A percentile compares a stretch with the other conserved stretches of the same genome.
phyloP scores from a whole-genome alignment of 148 eudicot genomes.

The Camellia japonica region DNA sequence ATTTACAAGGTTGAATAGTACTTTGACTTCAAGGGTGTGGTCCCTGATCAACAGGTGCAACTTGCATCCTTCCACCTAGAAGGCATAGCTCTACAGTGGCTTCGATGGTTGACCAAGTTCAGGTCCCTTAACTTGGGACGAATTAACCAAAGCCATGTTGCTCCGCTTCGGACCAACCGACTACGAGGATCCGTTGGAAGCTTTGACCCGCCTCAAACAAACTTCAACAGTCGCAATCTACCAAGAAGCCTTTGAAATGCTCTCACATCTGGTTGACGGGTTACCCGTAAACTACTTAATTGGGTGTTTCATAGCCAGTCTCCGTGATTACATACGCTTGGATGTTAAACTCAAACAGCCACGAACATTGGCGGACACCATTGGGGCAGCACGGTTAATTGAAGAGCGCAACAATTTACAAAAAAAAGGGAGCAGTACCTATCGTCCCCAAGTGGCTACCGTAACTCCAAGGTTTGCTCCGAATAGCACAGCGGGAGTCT shows the following conservation, averaged over 20 bases:
- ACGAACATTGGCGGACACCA: background rate
- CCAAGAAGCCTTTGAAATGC: slow-evolving; percentile 10
- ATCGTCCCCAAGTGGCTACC: no score
- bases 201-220: slow-evolving; percentile 3
- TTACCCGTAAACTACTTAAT: background rate
- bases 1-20: slow-evolving; percentile 3
- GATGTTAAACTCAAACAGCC: slow-evolving; percentile 21
- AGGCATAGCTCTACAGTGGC: slow-evolving; percentile 20
- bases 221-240: background rate
- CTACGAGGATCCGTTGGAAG: slow-evolving; percentile 9
- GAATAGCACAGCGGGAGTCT: background rate
- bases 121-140: slow-evolving; percentile 7
- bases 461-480: no score
- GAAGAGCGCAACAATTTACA: slow-evolving; percentile 5
- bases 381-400: background rate
- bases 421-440: no score
- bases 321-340: slow-evolving; percentile 1
- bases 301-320: background rate
- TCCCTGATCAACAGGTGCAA: background rate
- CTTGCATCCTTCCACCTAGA: slow-evolving; percentile 18
- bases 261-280: slow-evolving; percentile 6
- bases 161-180: slow-evolving; percentile 13
- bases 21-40: background rate
- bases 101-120: slow-evolving; percentile 11
- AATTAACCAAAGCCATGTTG: background rate